These are phyloP conservation scores for Pseudocercospora cruenta DNA, from an alignment of 2,329 filamentous ascomycete species.

Conservation along the genomic window DNA sequence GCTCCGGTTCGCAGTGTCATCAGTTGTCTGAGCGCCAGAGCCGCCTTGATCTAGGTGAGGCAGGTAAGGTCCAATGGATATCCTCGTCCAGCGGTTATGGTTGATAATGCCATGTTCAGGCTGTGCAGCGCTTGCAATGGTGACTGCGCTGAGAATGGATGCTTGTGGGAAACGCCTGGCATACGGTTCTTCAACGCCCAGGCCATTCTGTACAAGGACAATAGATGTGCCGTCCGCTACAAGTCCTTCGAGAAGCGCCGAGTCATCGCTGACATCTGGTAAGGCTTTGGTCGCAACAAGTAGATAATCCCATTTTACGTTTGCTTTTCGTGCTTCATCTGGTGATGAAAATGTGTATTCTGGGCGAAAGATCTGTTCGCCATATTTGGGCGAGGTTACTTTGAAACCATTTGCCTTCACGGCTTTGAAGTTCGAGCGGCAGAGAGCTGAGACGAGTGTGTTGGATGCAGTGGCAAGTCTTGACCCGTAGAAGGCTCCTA, in stretches of 20 bases:
- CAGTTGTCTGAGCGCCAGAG: constrained; percentile 29
- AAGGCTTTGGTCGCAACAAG: constrained; percentile 73
- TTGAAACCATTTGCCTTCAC: constrained; percentile 65
- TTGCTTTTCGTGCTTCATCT: constrained; percentile 55
- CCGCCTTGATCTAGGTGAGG: constrained; percentile 50
- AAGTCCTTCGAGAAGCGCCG: constrained; percentile 63
- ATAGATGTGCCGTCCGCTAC: constrained; percentile 60
- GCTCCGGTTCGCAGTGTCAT: constrained; percentile 34
- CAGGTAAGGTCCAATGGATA: constrained; percentile 69
- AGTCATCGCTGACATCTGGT: constrained; percentile 67
- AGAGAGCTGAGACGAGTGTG: constrained; percentile 69
- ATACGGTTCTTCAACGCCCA: constrained; percentile 72
- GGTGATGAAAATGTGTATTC: constrained; percentile 66
- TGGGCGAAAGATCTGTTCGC: constrained; percentile 67
- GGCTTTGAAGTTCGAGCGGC: constrained; percentile 71
- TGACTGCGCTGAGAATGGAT: constrained; percentile 69
- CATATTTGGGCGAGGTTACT: constrained; percentile 68
- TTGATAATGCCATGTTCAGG: constrained; percentile 63
- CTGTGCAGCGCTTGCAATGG: constrained; percentile 70
- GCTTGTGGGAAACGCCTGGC: constrained; percentile 62
- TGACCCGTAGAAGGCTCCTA: constrained; percentile 74
- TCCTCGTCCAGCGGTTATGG: constrained; percentile 75
- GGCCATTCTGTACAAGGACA: constrained; percentile 71
- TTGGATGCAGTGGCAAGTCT: constrained; percentile 59
- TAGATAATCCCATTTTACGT: constrained; percentile 64